Evolutionary conservation across 1,284 basidiomycete genomes (phyloP), one percentile per base, ranked within the genome.

Genomic region (Cryptococcus amylolentus): DNA sequence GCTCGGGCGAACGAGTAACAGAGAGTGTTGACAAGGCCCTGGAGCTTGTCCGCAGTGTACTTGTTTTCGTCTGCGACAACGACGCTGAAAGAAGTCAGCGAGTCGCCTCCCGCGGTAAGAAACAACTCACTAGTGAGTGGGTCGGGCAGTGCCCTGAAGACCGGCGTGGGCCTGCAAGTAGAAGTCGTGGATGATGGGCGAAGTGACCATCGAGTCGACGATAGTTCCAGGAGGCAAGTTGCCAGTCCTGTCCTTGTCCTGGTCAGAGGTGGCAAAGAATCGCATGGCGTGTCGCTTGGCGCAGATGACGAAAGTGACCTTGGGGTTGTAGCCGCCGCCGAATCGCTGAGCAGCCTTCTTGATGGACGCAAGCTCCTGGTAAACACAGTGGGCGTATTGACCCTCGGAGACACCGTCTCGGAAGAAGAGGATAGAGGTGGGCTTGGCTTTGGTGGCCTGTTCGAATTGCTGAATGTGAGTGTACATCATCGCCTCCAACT

Each of bases 331-430:
- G 20, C 20, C 20, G 31, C 62, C 56, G 62, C 66, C 64, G 67
- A 69, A 51, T 35, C 50, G 37, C 12, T 45, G 26, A 10, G 65
- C 62, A 13, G 68, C 68, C n/a, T 56, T 51, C 31, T 62, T 63
- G 43, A 70, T 65, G 0, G 58, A 42, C n/a, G 50, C 51, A 12
- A 77, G 66, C 61, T 80, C 79, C 8, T 63, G 49, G 40, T 78
- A 64, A 10, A 78, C 75, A 51, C 78, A 78, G 12, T 73, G 65
- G 14, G 71, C 66, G 58, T 76, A 80, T 62, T 81, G 80, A 0
- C 80, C 80, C 55, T 82, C 79, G 13, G 73, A 76, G 0, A 81
- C 78, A 50, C 80, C 80, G 58, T 81, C 80, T 48, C 80, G 76
- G 72, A 79, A 79, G 64, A 80, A 73, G 52, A 79, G 59, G 48